Conservation (phyloP, 208 protist species). For the Crithidia fasciculata region DNA sequence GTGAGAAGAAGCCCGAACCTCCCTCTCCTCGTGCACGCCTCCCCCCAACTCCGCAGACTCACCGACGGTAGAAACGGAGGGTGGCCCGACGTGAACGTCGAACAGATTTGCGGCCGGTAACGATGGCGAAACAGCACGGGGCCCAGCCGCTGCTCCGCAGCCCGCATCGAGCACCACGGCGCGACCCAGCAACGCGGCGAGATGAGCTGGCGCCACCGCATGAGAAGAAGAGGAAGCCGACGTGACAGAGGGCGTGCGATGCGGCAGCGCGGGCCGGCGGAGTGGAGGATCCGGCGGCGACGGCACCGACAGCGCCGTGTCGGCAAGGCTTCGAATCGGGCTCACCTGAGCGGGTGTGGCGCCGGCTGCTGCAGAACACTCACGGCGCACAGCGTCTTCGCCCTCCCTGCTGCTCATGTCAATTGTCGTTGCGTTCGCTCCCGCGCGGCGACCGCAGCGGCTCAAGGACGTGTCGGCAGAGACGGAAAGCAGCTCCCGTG, state of each 20-base stretch:
- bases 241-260: neutral
- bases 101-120: constrained; percentile 5
- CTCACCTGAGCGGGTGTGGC: constrained; percentile 22
- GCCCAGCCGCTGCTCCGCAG: too few relatives aligned
- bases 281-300: constrained; percentile 8
- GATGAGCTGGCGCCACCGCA: constrained; percentile 6
- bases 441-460: neutral
- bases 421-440: neutral
- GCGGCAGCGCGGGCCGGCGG: neutral
- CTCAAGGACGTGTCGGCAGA: too few relatives aligned
- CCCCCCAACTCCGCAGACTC: too few relatives aligned
- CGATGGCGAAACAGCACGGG: neutral
- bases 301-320: constrained; percentile 19
- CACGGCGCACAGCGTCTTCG: neutral
- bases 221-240: neutral
- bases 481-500: too few relatives aligned
- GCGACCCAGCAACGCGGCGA: constrained; percentile 22
- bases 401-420: neutral
- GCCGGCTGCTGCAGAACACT: neutral
- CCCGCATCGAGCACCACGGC: constrained; percentile 10
- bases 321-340: constrained; percentile 20
- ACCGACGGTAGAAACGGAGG: neutral
- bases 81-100: constrained; percentile 18
- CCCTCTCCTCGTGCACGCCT: neutral
- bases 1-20: too few relatives aligned